These are phyloP conservation scores for Mycena amicta DNA, from an alignment of 768 basidiomycete species.

Conservation along the genomic window DNA sequence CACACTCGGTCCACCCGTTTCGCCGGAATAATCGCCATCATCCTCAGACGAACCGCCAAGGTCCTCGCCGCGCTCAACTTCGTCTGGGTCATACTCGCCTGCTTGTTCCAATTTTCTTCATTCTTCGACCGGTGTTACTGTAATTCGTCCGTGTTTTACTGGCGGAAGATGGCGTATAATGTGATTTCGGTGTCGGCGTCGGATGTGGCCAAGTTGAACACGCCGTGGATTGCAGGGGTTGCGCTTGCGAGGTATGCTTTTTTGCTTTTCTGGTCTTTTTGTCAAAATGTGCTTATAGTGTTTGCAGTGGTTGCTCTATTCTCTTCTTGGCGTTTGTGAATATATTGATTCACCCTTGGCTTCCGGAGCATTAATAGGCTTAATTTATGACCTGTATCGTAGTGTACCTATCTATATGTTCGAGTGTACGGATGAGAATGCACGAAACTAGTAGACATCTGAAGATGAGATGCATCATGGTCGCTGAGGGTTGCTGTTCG, in stretches of 20 bases:
- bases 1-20: constrained; percentile 29
- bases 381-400: no score
- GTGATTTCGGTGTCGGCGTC: constrained; percentile 22
- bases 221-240: constrained; percentile 18
- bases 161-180: constrained; percentile 23
- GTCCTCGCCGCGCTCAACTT: constrained; percentile 26
- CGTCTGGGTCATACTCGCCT: constrained; percentile 28
- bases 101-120: constrained; percentile 30
- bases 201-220: constrained; percentile 9
- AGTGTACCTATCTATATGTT: no score
- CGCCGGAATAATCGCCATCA: constrained; percentile 28
- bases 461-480: no score
- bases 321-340: constrained; percentile 16
- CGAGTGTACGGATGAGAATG: no score
- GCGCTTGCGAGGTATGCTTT: constrained; percentile 15
- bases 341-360: constrained; percentile 14
- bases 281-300: no score
- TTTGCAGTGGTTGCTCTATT: constrained; percentile 19
- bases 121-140: constrained; percentile 31
- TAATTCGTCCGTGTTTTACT: constrained; percentile 27
- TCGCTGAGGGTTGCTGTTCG: no score
- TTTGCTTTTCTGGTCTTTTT: no score
- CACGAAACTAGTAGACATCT: no score
- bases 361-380: no score
- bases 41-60: constrained; percentile 27